Conservation (phyloP, 108 stramenopile species). For the Cyclotella cryptica region DNA sequence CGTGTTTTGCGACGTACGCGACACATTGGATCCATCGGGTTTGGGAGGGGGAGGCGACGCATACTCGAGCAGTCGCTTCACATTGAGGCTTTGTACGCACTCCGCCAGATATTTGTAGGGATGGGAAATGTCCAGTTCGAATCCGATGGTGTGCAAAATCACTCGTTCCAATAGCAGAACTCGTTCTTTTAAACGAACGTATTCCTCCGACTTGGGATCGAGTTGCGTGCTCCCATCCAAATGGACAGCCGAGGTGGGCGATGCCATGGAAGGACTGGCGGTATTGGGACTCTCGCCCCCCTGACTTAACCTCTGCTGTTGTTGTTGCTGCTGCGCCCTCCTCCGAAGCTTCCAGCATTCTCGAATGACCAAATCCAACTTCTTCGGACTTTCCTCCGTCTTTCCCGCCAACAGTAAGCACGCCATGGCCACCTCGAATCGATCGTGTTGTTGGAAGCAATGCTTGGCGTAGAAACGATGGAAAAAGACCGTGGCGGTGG, state of each 20-base stretch:
- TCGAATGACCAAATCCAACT: slow-evolving; percentile 71
- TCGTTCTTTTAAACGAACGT: slow-evolving; percentile 79
- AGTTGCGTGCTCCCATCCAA: slow-evolving; percentile 22
- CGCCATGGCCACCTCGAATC: slow-evolving; percentile 89
- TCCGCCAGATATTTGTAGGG: slow-evolving; percentile 88
- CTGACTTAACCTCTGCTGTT: slow-evolving; percentile 17
- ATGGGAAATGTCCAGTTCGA: slow-evolving; percentile 86
- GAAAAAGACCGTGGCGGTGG: slow-evolving; percentile 90
- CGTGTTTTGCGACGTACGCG: slow-evolving; percentile 20
- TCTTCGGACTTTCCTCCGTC: slow-evolving; percentile 90
- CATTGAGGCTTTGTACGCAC: slow-evolving; percentile 61
- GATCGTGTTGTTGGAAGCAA: slow-evolving; percentile 85
- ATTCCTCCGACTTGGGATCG: slow-evolving; percentile 81
- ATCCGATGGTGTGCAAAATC: slow-evolving; percentile 89
- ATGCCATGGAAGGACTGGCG: slow-evolving; percentile 26
- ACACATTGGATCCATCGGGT: not conserved
- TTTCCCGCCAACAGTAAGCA: slow-evolving; percentile 87
- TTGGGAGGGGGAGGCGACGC: slow-evolving; percentile 12
- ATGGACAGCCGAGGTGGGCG: slow-evolving; percentile 5
- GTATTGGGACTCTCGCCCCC: slow-evolving; percentile 39
- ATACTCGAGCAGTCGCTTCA: slow-evolving; percentile 66
- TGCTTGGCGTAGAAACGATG: slow-evolving; percentile 92
- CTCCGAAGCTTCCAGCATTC: slow-evolving; percentile 74
- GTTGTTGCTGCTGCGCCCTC: slow-evolving; percentile 60
- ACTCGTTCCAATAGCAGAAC: slow-evolving; percentile 86